Evolutionary conservation across 2,329 filamentous ascomycete species (phyloP), one percentile per base, ranked within the genome.

Genomic region (Peltaster fructicola): DNA sequence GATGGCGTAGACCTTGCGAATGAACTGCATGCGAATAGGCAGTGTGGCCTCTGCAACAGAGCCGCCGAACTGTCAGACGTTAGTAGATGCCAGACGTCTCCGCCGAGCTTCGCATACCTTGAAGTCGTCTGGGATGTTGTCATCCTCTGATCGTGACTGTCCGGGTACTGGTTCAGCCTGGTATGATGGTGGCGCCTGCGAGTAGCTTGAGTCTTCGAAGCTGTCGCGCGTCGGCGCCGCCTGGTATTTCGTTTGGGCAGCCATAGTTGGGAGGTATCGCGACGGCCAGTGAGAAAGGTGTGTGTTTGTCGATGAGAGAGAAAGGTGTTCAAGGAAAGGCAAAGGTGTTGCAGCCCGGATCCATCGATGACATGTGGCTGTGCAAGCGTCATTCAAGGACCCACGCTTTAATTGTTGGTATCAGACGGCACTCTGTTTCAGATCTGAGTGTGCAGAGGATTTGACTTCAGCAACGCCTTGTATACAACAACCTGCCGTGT

Each of bases 91-190:
- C 19, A 14, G 8, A 7, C 4, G 12, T 19, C 7, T 14, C 35
- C 23, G 23, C 3, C 3, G 8, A 14, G 3, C 7, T 15, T 11
- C 7, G 8, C 27, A 9, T 21, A 79, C 75, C 66, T 93, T 95
- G 70, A 95, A 95, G 54, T 95, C 85, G 58, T 95, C 85, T 2
- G 85, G 85, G 21, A 95, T 50, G 45, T 93, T 90, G 55, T 93
- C 85, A 47, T 84, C 71, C 52, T 84, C 84, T 48, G 63, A 66
- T 41, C 84, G 71, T 25, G 80, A 71, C 21, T 53, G 49, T 25
- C 64, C 74, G 33, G 65, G 65, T 29, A 78, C 66, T 19, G 69
- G 63, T 32, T 61, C 52, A 33, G 64, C 61, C 48, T 68, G 64
- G 59, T 93, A 93, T 32, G 78, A 78, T 11, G 85, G 85, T 37